Percentiles rank a stretch among this genome's conserved stretches.
These are phyloP conservation scores for Candida adriatica DNA, from an alignment of 805 yeast species.

Conservation along the genomic window DNA sequence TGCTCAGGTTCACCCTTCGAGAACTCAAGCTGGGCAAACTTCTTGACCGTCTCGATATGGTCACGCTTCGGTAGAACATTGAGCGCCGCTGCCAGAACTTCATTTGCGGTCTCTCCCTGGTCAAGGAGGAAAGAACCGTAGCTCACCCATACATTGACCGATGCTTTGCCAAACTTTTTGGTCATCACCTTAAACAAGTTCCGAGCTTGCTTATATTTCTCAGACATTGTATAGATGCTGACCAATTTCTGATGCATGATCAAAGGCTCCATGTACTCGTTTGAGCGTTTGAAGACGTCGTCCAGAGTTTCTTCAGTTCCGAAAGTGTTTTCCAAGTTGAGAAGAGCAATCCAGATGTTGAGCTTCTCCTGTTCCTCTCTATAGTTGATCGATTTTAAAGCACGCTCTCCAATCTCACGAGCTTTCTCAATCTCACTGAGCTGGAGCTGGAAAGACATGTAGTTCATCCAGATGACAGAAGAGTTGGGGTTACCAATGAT, in stretches of 20 bases:
- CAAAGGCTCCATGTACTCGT: slow-evolving; percentile 87
- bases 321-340: slow-evolving; percentile 90
- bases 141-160: slow-evolving; percentile 71
- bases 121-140: slow-evolving; percentile 72
- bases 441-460: slow-evolving; percentile 96
- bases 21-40: slow-evolving; percentile 86
- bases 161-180: slow-evolving; percentile 72
- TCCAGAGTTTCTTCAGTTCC: slow-evolving; percentile 82
- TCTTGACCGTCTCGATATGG: slow-evolving; percentile 74
- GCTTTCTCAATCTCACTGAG: slow-evolving; percentile 92
- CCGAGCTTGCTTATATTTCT: slow-evolving; percentile 65
- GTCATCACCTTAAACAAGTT: slow-evolving; percentile 56
- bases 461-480: slow-evolving; percentile 93
- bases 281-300: slow-evolving; percentile 73
- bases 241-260: slow-evolving; percentile 75
- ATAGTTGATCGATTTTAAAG: slow-evolving; percentile 80
- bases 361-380: slow-evolving; percentile 90
- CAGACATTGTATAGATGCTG: slow-evolving; percentile 67
- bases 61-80: slow-evolving; percentile 63
- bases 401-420: slow-evolving; percentile 87
- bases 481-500: slow-evolving; percentile 90
- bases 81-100: slow-evolving; percentile 67
- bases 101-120: slow-evolving; percentile 53
- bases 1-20: slow-evolving; percentile 86
- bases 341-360: slow-evolving; percentile 92